A percentile compares a stretch with the other conserved stretches of the same genome.
Evolutionary conservation across 352 stramenopile genomes (phyloP).

Genomic region (Phytophthora palmivora): DNA sequence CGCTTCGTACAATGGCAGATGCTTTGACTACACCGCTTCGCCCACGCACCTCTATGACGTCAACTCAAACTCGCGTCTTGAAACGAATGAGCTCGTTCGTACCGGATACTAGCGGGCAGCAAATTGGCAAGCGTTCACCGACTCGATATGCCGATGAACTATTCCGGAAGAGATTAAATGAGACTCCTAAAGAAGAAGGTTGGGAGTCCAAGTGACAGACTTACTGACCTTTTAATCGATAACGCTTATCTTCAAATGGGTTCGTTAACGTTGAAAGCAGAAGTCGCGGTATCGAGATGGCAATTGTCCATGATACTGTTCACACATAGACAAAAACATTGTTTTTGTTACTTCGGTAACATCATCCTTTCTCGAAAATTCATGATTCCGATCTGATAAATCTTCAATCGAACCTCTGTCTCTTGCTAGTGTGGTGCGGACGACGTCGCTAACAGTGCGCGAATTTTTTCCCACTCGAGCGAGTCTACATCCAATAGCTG

Average conservation of each 20-base stretch:
- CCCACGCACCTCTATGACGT: slow-evolving; percentile 5
- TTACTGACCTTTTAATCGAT: too few relatives aligned
- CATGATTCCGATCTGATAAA: too few relatives aligned
- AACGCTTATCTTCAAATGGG: too few relatives aligned
- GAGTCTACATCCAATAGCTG: slow-evolving; percentile 58
- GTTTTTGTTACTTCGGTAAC: too few relatives aligned
- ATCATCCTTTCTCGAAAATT: too few relatives aligned
- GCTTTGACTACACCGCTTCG: slow-evolving; percentile 1
- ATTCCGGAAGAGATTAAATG: slow-evolving; percentile 18
- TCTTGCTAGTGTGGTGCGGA: not conserved
- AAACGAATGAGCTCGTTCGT: slow-evolving; percentile 38
- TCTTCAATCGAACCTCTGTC: too few relatives aligned
- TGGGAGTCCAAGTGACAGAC: slow-evolving; percentile 19
- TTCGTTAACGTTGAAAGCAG: too few relatives aligned
- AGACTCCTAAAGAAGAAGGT: slow-evolving; percentile 11
- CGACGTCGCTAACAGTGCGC: not conserved
- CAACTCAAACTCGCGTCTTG: slow-evolving; percentile 18
- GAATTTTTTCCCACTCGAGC: slow-evolving; percentile 34
- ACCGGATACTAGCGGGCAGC: slow-evolving; percentile 9
- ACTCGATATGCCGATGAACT: slow-evolving; percentile 40
- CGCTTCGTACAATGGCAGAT: slow-evolving; percentile 21
- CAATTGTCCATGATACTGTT: too few relatives aligned
- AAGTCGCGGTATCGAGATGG: too few relatives aligned
- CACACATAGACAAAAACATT: too few relatives aligned
- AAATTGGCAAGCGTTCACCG: slow-evolving; percentile 19